Evolutionary conservation across 805 yeast species (phyloP).

Genomic region (Phaffomyces antillensis): DNA sequence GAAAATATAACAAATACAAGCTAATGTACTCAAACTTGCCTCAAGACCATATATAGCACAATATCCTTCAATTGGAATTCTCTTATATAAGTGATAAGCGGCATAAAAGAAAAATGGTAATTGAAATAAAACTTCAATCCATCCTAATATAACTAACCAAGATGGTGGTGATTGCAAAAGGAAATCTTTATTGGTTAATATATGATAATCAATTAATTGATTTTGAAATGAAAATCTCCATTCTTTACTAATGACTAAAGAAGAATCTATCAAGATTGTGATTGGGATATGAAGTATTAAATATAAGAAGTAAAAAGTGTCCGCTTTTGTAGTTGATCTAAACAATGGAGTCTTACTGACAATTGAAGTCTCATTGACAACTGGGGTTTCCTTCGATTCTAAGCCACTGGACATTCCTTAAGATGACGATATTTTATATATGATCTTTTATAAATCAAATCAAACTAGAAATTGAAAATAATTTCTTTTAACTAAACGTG

Average conservation of each 20-base stretch:
- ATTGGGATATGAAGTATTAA: constrained; percentile 66
- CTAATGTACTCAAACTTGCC: constrained; percentile 72
- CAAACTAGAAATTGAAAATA: not conserved
- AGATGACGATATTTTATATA: too few relatives aligned
- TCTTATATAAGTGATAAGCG: constrained; percentile 26
- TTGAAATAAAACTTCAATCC: constrained; percentile 68
- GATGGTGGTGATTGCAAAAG: constrained; percentile 49
- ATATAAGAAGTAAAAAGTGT: constrained; percentile 42
- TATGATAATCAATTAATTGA: constrained; percentile 49
- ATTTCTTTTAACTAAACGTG: not conserved
- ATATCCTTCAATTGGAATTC: constrained; percentile 34
- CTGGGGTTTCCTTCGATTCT: too few relatives aligned
- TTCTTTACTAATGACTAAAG: constrained; percentile 54
- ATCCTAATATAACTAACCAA: constrained; percentile 72
- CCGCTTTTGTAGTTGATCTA: constrained; percentile 15
- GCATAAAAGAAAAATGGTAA: constrained; percentile 65
- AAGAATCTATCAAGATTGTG: constrained; percentile 68
- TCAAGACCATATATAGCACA: constrained; percentile 69
- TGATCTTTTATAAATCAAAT: too few relatives aligned
- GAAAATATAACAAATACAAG: constrained; percentile 54
- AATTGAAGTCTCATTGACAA: too few relatives aligned
- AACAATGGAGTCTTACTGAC: not conserved
- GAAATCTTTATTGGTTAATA: constrained; percentile 62
- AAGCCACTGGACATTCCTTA: too few relatives aligned
- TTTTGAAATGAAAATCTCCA: constrained; percentile 44